Evolutionary conservation across 768 basidiomycete species (phyloP).

Genomic region (Daedalea quercina): DNA sequence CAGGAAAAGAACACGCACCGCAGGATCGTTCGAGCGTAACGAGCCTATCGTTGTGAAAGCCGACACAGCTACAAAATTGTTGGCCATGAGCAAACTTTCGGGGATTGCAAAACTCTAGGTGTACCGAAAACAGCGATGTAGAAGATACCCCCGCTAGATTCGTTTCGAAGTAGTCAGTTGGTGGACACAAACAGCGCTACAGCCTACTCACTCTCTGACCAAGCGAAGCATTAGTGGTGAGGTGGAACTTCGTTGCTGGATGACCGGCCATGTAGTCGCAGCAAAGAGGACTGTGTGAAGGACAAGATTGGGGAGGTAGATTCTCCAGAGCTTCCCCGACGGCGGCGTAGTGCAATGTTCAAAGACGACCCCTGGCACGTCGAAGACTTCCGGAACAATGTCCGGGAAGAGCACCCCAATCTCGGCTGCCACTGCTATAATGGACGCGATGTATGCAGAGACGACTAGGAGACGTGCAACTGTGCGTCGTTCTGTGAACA

Average conservation of each 20-base stretch:
- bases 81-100: background rate
- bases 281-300: constrained; percentile 14
- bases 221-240: constrained; percentile 12
- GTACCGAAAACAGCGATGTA: constrained; percentile 13
- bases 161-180: background rate
- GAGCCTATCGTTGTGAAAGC: constrained; percentile 13
- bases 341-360: constrained; percentile 13
- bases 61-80: constrained; percentile 1
- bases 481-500: constrained; percentile 9
- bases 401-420: constrained; percentile 7
- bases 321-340: constrained; percentile 10
- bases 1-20: background rate
- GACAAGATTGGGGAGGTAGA: constrained; percentile 12
- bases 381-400: constrained; percentile 3
- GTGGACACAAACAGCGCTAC: background rate
- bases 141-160: constrained; percentile 10
- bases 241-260: constrained; percentile 3
- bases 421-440: background rate
- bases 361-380: constrained; percentile 5
- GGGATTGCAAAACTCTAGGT: background rate
- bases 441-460: constrained; percentile 7
- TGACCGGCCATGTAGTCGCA: constrained; percentile 12
- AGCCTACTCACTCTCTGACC: constrained; percentile 10
- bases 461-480: constrained; percentile 7
- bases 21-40: background rate